Evolutionary conservation across 2,329 filamentous ascomycete genomes (phyloP).

Genomic region (Talaromyces sp.): DNA sequence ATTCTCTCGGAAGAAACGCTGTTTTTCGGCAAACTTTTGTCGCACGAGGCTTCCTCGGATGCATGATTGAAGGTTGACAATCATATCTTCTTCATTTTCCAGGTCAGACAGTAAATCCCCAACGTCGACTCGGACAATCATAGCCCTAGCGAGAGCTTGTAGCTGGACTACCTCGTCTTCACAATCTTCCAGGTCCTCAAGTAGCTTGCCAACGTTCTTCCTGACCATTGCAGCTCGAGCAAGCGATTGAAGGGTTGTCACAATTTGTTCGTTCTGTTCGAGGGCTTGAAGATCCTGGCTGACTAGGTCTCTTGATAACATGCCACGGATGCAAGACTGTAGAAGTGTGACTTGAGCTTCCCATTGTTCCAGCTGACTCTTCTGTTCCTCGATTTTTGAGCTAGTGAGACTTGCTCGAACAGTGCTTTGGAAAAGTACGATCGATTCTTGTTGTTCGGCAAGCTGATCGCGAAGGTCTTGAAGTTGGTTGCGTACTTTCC

Average conservation of each 20-base stretch:
- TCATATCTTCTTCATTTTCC: constrained; percentile 73
- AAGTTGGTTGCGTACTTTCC: constrained; percentile 22
- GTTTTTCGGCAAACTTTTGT: constrained; percentile 73
- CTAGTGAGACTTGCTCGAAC: constrained; percentile 28
- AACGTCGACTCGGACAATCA: constrained; percentile 69
- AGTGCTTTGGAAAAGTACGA: constrained; percentile 29
- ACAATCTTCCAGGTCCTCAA: constrained; percentile 65
- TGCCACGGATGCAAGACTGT: constrained; percentile 48
- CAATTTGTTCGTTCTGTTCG: constrained; percentile 22
- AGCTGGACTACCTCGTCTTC: constrained; percentile 62
- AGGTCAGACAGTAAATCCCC: constrained; percentile 70
- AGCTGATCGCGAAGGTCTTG: constrained; percentile 25
- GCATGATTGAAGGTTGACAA: constrained; percentile 69
- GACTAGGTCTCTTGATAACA: constrained; percentile 28
- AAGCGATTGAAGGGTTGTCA: constrained; percentile 35
- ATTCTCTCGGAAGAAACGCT: constrained; percentile 84
- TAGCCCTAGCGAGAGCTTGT: constrained; percentile 71
- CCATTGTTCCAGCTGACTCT: constrained; percentile 38
- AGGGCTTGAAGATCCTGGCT: constrained; percentile 26
- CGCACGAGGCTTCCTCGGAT: constrained; percentile 71
- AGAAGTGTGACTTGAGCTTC: constrained; percentile 41
- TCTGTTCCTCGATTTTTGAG: constrained; percentile 24
- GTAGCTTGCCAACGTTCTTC: constrained; percentile 44
- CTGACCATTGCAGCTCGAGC: constrained; percentile 36
- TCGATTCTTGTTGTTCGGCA: constrained; percentile 19